These are phyloP conservation scores for Pachyrhizus erosus DNA, from an alignment of 306 rosid genomes.

Conservation along the genomic window DNA sequence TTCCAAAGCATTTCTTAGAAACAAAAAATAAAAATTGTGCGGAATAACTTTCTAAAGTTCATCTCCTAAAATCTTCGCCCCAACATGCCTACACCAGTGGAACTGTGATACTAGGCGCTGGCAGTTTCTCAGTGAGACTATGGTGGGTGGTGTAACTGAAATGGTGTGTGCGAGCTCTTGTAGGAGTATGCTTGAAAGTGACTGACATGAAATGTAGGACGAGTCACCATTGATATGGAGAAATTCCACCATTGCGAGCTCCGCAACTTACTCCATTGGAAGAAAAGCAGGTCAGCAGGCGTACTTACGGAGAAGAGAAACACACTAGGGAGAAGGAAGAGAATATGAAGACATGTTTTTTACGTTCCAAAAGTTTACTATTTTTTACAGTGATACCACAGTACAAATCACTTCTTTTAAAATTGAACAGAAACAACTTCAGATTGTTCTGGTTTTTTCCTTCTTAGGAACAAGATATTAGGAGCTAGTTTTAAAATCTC, in stretches of 20 bases:
- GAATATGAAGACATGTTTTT: not conserved
- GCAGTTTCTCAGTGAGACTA: not conserved
- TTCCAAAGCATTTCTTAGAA: not conserved
- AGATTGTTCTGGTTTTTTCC: not conserved
- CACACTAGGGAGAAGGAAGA: not conserved
- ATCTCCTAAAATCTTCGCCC: not conserved
- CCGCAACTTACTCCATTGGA: not conserved
- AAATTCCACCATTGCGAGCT: not conserved
- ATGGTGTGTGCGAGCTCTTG: not conserved
- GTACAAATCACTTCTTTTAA: not conserved
- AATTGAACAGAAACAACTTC: not conserved
- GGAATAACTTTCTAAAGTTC: not conserved
- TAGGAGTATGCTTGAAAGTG: not conserved
- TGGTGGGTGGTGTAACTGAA: not conserved
- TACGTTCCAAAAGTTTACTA: not conserved
- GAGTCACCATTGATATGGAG: not conserved
- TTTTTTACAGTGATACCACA: not conserved
- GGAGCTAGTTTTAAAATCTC: not conserved
- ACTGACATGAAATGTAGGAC: not conserved
- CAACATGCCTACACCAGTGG: not conserved
- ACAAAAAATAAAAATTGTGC: not conserved
- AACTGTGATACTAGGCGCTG: not conserved
- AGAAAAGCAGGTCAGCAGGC: not conserved
- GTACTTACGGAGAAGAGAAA: not conserved
- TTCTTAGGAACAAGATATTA: not conserved